These are phyloP conservation scores for Globisporangium middletonii DNA, from an alignment of 352 stramenopile species.

Conservation along the genomic window DNA sequence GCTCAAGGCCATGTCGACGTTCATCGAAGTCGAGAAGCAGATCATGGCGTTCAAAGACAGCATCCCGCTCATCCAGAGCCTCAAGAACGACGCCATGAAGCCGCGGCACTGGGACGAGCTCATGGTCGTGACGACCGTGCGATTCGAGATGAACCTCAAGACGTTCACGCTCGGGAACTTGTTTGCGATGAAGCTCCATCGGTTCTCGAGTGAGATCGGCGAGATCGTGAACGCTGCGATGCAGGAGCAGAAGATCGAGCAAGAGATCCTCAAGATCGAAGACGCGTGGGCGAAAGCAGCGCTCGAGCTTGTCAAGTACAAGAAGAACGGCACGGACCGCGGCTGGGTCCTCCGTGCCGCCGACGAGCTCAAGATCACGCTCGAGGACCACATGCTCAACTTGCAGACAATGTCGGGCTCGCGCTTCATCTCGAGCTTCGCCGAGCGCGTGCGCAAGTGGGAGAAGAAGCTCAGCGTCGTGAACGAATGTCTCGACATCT, in stretches of 20 bases:
- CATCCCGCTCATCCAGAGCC: conserved; percentile 90
- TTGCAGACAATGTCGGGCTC: conserved; percentile 89
- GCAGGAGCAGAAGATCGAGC: conserved; percentile 94
- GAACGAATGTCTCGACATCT: conserved; percentile 90
- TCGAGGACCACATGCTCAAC: conserved; percentile 89
- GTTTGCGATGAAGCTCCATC: conserved; percentile 91
- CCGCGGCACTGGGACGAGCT: conserved; percentile 88
- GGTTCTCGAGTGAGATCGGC: conserved; percentile 86
- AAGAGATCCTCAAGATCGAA: conserved; percentile 91
- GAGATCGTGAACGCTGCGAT: conserved; percentile 92
- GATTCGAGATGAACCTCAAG: conserved; percentile 92
- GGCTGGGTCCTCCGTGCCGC: conserved; percentile 80
- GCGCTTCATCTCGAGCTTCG: conserved; percentile 88
- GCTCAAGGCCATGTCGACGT: conserved; percentile 87
- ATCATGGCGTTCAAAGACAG: conserved; percentile 92
- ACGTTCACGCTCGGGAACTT: conserved; percentile 90
- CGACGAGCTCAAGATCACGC: conserved; percentile 75
- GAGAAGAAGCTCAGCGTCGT: conserved; percentile 88
- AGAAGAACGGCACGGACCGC: conserved; percentile 85
- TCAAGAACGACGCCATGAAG: conserved; percentile 95
- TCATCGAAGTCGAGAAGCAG: conserved; percentile 88
- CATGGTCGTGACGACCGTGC: conserved; percentile 85
- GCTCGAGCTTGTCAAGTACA: conserved; percentile 91
- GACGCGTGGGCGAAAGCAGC: conserved; percentile 85
- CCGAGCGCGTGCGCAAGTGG: conserved; percentile 88